Evolutionary conservation across 1,284 basidiomycete species (phyloP).

Genomic region (Apiotrichum mycotoxinovorans): DNA sequence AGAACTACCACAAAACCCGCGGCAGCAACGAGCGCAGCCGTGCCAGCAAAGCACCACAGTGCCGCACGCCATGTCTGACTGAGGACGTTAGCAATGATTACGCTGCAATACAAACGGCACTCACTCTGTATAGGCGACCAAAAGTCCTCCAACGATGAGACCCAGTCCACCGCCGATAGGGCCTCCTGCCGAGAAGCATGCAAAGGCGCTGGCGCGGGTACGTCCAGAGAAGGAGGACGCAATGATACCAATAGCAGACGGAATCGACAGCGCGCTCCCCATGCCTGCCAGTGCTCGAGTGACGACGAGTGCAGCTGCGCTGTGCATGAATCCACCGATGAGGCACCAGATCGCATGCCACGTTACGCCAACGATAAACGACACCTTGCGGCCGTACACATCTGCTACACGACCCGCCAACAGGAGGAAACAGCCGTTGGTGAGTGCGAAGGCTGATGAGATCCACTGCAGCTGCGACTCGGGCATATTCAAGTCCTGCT

Average conservation of each 20-base stretch:
- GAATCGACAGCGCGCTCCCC: slow-evolving; percentile 30
- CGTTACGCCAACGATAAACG: slow-evolving; percentile 58
- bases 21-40: slow-evolving; percentile 56
- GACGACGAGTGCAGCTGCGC: slow-evolving; percentile 34
- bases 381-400: slow-evolving; percentile 63
- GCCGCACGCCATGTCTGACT: slow-evolving; percentile 58
- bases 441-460: slow-evolving; percentile 55
- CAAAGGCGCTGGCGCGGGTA: slow-evolving; percentile 67
- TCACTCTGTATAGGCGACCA: slow-evolving; percentile 61
- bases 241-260: slow-evolving; percentile 62
- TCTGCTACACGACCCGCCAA: slow-evolving; percentile 69
- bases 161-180: slow-evolving; percentile 73
- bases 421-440: slow-evolving; percentile 66
- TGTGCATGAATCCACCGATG: slow-evolving; percentile 43
- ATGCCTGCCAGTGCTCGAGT: slow-evolving; percentile 38
- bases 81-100: not conserved
- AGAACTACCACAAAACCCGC: slow-evolving; percentile 60
- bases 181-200: slow-evolving; percentile 69
- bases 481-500: slow-evolving; percentile 53
- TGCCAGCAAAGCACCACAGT: slow-evolving; percentile 59
- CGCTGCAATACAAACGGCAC: slow-evolving; percentile 3
- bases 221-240: slow-evolving; percentile 66
- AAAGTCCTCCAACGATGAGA: slow-evolving; percentile 62
- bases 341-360: slow-evolving; percentile 40
- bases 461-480: slow-evolving; percentile 61